A percentile compares a stretch with the other conserved stretches of the same genome.
phyloP scores from a whole-genome alignment of 1,284 basidiomycete species.

The Trichosporon faecale region DNA sequence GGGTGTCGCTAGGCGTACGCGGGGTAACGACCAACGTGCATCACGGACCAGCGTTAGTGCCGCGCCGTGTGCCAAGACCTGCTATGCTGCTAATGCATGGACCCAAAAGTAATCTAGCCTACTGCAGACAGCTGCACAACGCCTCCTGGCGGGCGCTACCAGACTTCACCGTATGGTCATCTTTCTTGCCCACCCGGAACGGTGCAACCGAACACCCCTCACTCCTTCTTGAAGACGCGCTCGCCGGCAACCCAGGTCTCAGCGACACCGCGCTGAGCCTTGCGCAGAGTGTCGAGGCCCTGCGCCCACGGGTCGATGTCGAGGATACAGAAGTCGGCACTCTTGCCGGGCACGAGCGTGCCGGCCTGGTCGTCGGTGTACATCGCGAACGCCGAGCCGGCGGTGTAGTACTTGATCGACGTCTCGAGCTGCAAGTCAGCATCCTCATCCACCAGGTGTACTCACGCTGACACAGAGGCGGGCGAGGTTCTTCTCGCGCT shows the following conservation, averaged over 20 bases:
- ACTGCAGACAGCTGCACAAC: background rate
- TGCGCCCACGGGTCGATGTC: constrained; percentile 34
- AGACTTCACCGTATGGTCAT: too few relatives aligned
- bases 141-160: too few relatives aligned
- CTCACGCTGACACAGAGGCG: constrained; percentile 15
- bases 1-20: background rate
- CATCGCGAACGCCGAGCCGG: constrained; percentile 31
- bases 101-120: background rate
- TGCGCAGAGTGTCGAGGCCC: constrained; percentile 28
- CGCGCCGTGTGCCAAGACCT: background rate
- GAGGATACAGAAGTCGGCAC: constrained; percentile 36
- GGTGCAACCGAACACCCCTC: too few relatives aligned
- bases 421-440: constrained; percentile 20
- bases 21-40: too few relatives aligned
- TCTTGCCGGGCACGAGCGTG: constrained; percentile 28
- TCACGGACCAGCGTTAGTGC: background rate
- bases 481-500: constrained; percentile 16
- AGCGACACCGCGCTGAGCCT: constrained; percentile 30
- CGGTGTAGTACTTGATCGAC: constrained; percentile 28
- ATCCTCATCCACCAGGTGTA: constrained; percentile 1
- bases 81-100: background rate
- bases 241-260: constrained; percentile 35
- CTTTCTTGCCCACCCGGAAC: too few relatives aligned
- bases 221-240: constrained; percentile 17
- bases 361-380: constrained; percentile 25